A percentile compares a stretch with the other conserved stretches of the same genome.
phyloP scores from a whole-genome alignment of 108 stramenopile species.

The Skeletonema marinoi region DNA sequence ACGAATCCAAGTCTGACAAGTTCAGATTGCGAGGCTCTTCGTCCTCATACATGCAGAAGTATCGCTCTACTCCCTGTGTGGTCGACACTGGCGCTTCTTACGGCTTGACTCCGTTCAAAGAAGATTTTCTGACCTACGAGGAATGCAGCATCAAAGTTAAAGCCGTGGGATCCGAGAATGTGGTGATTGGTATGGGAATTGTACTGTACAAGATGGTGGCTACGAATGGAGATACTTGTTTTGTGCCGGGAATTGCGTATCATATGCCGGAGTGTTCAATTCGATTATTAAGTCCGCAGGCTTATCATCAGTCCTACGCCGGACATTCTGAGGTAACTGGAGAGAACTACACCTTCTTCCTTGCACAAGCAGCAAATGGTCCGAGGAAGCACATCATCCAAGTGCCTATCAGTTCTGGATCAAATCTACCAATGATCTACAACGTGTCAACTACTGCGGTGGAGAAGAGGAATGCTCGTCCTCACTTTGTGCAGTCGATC shows the following conservation, averaged over 20 bases:
- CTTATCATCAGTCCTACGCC: constrained; percentile 1
- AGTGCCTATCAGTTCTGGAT: neutral
- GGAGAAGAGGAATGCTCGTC: neutral
- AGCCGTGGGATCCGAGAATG: neutral
- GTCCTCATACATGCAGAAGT: no score
- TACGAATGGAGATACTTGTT: neutral
- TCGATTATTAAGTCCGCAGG: constrained; percentile 17
- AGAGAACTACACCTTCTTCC: neutral
- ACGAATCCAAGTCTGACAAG: no score
- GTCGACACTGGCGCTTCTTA: constrained; percentile 25
- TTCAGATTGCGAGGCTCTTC: no score
- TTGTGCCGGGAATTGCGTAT: neutral
- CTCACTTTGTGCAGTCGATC: neutral
- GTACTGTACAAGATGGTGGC: neutral
- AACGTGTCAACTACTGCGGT: neutral
- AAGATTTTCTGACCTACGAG: constrained; percentile 22
- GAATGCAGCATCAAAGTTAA: neutral
- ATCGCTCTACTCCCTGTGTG: neutral
- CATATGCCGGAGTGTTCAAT: constrained; percentile 7
- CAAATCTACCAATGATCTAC: no score
- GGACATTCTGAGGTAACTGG: neutral
- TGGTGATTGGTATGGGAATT: constrained; percentile 16
- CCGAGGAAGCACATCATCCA: neutral
- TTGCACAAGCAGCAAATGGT: neutral
- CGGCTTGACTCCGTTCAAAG: constrained; percentile 3